Evolutionary conservation across 768 basidiomycete genomes (phyloP), one percentile per base, ranked within the genome.

Genomic region (Daedaleopsis nitida): DNA sequence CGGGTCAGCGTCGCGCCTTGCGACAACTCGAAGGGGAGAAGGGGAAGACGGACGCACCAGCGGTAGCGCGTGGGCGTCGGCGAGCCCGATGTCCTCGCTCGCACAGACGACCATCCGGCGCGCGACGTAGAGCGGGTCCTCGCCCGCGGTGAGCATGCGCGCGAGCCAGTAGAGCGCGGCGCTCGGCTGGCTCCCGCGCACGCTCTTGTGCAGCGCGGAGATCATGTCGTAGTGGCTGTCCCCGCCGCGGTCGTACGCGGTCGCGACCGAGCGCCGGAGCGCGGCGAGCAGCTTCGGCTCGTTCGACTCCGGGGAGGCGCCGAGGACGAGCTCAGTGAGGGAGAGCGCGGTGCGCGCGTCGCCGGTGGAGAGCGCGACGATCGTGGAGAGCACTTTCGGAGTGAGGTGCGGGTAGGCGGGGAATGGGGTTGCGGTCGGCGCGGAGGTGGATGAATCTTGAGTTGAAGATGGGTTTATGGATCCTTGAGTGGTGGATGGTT

Each of bases 131-230:
- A 92, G 66, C 4, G 92, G 89, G 72, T 94, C 92, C 71, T 93
- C 92, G 19, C 91, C 92, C 27, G 83, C 87, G 38, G 78, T 81
- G 37, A 93, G 77, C 92, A 93, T 93, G 52, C 90, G 82, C 11
- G 92, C 91, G 21, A 95, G 79, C 91, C 92, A 95, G 71, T 94
- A 95, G 78, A 94, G 75, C 7, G 92, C 92, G 0, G 91, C 93
- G 67, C 80, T 80, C 7, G 85, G 85, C 63, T 93, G 85, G 57
- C 86, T 84, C 9, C 91, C 93, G 37, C 93, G 82, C 37, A 94
- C 82, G 59, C 85, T 85, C 73, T 95, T 95, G 75, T 95, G 92
- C 65, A 94, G 76, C 3, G 89, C 92, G 35, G 86, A 89, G 65
- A 92, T 92, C 85, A 90, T 86, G 71, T 93, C 91, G 68, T 92